A percentile compares a stretch with the other conserved stretches of the same genome.
These are phyloP conservation scores for Blastobotrys robertii DNA, from an alignment of 805 yeast species.

Conservation along the genomic window DNA sequence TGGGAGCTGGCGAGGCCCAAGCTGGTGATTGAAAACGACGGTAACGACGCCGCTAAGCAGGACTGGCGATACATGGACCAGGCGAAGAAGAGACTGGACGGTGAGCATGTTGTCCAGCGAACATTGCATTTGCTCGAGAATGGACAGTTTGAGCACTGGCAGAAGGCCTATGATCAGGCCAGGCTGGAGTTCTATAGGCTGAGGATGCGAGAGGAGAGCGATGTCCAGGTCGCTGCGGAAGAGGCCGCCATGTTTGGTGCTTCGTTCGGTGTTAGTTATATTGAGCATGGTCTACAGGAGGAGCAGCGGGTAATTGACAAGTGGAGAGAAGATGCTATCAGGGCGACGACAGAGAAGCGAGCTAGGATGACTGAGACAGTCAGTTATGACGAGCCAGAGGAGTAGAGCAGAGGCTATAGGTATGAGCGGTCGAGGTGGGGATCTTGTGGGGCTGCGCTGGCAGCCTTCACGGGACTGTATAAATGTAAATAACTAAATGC, in stretches of 20 bases:
- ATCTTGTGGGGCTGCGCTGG: not conserved
- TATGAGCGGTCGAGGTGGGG: not conserved
- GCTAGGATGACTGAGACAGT: slow-evolving; percentile 22
- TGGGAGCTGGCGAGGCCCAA: slow-evolving; percentile 96
- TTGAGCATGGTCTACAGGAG: slow-evolving; percentile 57
- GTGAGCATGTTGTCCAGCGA: slow-evolving; percentile 80
- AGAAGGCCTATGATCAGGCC: slow-evolving; percentile 73
- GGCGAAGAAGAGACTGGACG: slow-evolving; percentile 64
- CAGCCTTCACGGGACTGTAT: not conserved
- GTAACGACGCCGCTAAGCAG: slow-evolving; percentile 39
- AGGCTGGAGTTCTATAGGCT: slow-evolving; percentile 80
- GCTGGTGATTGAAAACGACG: slow-evolving; percentile 65
- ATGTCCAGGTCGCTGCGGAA: slow-evolving; percentile 61
- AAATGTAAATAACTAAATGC: not conserved
- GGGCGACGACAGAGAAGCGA: slow-evolving; percentile 45
- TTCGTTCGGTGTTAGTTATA: slow-evolving; percentile 47
- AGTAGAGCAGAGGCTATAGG: too few species aligned
- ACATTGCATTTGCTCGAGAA: slow-evolving; percentile 43
- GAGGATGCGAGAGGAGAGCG: slow-evolving; percentile 76
- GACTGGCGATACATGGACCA: slow-evolving; percentile 82
- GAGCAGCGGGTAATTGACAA: slow-evolving; percentile 64
- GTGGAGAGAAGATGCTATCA: slow-evolving; percentile 66
- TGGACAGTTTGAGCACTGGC: slow-evolving; percentile 22
- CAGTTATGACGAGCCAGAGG: slow-evolving; percentile 21
- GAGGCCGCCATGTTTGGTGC: slow-evolving; percentile 84